Evolutionary conservation across 169 alveolate species (phyloP).

Genomic region (Plasmodium inui): DNA sequence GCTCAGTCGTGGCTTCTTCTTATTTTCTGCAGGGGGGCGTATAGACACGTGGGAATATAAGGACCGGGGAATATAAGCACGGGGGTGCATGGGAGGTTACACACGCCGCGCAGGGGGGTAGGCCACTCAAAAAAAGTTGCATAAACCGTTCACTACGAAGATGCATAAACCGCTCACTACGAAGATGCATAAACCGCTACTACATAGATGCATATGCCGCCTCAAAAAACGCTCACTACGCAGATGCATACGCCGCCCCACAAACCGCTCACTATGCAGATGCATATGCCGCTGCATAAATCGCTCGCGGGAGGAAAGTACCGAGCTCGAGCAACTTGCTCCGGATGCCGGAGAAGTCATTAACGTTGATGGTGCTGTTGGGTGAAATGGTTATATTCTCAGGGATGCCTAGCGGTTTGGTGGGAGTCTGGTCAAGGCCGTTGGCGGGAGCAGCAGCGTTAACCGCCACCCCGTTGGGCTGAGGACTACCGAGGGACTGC

Average conservation of each 20-base stretch:
- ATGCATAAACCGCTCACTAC: neutral
- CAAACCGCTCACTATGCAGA: neutral
- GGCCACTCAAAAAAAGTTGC: neutral
- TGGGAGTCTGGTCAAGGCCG: neutral
- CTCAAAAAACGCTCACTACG: neutral
- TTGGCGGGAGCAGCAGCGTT: no score
- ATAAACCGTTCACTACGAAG: neutral
- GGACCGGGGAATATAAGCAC: neutral
- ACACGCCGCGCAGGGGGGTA: neutral
- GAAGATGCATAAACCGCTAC: neutral
- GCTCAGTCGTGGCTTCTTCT: slow-evolving; percentile 60
- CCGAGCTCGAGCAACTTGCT: slow-evolving; percentile 71
- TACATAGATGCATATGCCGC: neutral
- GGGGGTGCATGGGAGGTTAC: neutral
- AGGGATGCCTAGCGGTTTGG: neutral
- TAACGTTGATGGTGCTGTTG: slow-evolving; percentile 37
- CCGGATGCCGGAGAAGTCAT: slow-evolving; percentile 63
- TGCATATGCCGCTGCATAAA: neutral
- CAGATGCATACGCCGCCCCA: neutral
- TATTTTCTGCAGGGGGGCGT: slow-evolving; percentile 29
- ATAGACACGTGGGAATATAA: neutral
- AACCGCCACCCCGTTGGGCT: neutral
- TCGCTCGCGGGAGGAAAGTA: neutral
- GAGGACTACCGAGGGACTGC: neutral
- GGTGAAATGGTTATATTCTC: slow-evolving; percentile 42